phyloP scores from a whole-genome alignment of 352 stramenopile genomes.

The Pythium chondricola region DNA sequence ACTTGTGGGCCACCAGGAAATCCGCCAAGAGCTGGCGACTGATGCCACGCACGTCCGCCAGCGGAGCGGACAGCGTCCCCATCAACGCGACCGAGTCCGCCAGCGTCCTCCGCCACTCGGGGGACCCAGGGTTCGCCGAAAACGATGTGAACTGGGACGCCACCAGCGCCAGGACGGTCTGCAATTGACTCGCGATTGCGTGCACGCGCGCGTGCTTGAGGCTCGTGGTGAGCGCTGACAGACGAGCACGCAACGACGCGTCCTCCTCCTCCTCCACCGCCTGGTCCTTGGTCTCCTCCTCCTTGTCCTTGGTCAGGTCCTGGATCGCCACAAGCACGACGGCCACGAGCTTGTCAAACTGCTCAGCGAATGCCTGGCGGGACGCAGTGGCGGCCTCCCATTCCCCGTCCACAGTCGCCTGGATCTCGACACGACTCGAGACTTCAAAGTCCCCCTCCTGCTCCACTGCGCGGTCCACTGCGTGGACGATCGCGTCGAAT shows the following conservation, averaged over 20 bases:
- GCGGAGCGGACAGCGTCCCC: constrained; percentile 49
- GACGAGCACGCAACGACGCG: constrained; percentile 38
- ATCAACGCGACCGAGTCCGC: constrained; percentile 41
- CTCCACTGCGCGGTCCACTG: constrained; percentile 1
- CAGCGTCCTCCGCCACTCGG: constrained; percentile 10
- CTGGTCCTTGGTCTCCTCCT: constrained; percentile 9
- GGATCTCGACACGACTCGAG: neutral
- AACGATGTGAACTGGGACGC: constrained; percentile 41
- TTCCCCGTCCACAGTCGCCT: constrained; percentile 1
- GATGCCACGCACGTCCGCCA: constrained; percentile 64
- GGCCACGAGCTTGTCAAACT: constrained; percentile 68
- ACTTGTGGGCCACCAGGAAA: constrained; percentile 83
- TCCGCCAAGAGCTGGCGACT: constrained; percentile 77
- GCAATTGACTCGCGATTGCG: constrained; percentile 56
- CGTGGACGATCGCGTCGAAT: constrained; percentile 15
- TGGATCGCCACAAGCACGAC: constrained; percentile 78
- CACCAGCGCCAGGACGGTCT: constrained; percentile 37
- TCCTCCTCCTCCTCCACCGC: constrained; percentile 25
- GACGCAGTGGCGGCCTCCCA: constrained; percentile 9
- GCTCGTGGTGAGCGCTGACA: constrained; percentile 35
- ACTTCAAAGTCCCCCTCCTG: constrained; percentile 8
- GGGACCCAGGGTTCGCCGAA: constrained; percentile 18
- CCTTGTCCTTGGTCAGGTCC: constrained; percentile 58
- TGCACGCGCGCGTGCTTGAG: constrained; percentile 74
- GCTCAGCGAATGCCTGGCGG: constrained; percentile 33